Evolutionary conservation across 2,329 filamentous ascomycete genomes (phyloP), one percentile per base, ranked within the genome.

Genomic region (Escovopsis sp.): DNA sequence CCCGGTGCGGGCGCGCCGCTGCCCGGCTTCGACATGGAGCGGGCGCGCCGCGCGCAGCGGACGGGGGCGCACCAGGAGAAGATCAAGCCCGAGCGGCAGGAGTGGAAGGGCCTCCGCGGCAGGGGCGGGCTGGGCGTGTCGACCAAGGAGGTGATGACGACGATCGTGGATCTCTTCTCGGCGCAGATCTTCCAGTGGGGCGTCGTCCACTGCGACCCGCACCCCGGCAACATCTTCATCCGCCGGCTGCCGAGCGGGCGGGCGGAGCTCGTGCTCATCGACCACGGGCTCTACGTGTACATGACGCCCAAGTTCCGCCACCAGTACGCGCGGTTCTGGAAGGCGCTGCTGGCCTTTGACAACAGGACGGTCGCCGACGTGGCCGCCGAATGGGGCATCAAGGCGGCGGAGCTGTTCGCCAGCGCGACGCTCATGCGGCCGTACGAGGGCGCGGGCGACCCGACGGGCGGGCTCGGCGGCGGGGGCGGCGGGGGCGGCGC

Each of bases 111-210:
- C 5, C 64, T 61, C 7, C 72, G 75, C 39, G 74, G 76, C 24
- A 78, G 75, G 46, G 89, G 88, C 39, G 91, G 91, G 0, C 74
- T 96, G 0, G 91, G 91, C 0, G 67, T 98, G 3, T 79, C 76
- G 7, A 68, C 86, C 27, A 84, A 83, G 54, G 81, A 89, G 45
- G 86, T 95, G 45, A 96, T 96, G 91, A 83, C 81, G 6, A 95
- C 86, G 29, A 95, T 96, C 79, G 76, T 95, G 39, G 89, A 95
- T 58, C 72, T 96, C 30, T 98, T 96, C 67, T 84, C 81, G n/a
- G 88, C 86, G 2, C 89, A 96, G 57, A 96, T 96, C 72, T 98
- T 95, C 68, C 81, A 94, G 49, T 96, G 86, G 84, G 91, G 91
- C 11, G 74, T 84, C 35, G 84, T 96, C 0, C 89, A 98, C 65